Base-by-base conservation (phyloP, 2,329 filamentous ascomycete genomes). In the Diaporthe caulivora region DNA sequence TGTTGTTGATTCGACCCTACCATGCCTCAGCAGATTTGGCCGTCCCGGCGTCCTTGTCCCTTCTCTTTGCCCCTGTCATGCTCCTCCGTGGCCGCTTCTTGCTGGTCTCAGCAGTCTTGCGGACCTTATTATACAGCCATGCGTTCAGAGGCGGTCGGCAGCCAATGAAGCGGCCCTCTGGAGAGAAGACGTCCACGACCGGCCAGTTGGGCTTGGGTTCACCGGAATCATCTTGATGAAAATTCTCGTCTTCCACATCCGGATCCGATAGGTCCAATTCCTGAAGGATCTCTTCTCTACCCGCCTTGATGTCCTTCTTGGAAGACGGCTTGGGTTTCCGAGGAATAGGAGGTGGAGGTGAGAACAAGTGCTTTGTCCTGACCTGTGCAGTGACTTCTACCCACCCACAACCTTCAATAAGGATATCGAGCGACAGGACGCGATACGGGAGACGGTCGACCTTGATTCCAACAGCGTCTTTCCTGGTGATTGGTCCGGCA, bases 391-490 rank as follows among this genome's bases (percentile, higher is more conserved):
- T 92, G 53, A 99, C 82, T 83, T 99, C 97, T 2, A 99, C 89
- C 94, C 97, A 99, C 10, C 97, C 97, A 34, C 95, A 92, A 2
- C 97, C 95, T 81, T 98, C 96, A 65, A 99, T 91, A 18, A 99
- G 85, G 31, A 99, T 91, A 80, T 99, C 97, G 0, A 92, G 89
- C 11, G 93, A 91, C 74, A 97, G 87, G 2, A 98, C 91, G 18
- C 90, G 89, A 82, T 95, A 99, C 0, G 95, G 94, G 6, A 98
- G 85, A 21, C 87, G 85, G 2, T 94, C 91, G 0, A 93, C 88
- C 72, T 89, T 91, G 58, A 92, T 85, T 51, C 88, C 91, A 57
- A 88, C 88, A 2, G 90, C 93, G 65, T 89, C 86, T 73, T 87
- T 89, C 42, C 87, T 85, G 4, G 93, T 94, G 53, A 95, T 82